Conservation (phyloP, 257 asterid genomes). For the Capsicum rhomboideum region DNA sequence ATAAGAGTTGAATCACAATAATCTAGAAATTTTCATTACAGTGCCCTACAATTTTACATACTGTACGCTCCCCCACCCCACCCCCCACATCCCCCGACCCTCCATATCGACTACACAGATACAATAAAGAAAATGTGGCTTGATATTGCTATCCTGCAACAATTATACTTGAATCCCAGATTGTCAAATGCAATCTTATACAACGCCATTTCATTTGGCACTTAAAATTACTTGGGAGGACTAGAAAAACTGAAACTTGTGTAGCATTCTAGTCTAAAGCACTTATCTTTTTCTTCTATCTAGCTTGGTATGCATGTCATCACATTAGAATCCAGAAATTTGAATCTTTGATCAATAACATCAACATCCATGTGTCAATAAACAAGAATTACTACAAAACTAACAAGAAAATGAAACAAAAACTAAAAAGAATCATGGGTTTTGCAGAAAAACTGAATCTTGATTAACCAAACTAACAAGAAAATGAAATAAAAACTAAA, state of each 20-base stretch:
- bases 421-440: neutral
- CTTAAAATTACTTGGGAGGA: neutral
- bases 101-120: neutral
- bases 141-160: neutral
- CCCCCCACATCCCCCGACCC: neutral
- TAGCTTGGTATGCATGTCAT: neutral
- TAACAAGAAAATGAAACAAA: too few species aligned
- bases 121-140: neutral
- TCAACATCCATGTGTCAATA: neutral
- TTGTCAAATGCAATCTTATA: neutral
- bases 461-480: neutral
- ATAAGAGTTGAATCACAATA: too few species aligned
- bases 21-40: too few species aligned
- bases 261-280: neutral
- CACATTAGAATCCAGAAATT: too few species aligned
- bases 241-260: neutral
- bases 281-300: neutral
- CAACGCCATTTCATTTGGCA: neutral
- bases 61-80: neutral
- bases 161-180: neutral
- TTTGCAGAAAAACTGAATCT: neutral
- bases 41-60: neutral
- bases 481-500: too few species aligned
- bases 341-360: neutral
- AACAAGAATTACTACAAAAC: neutral